A percentile compares a stretch with the other conserved stretches of the same genome.
These are phyloP conservation scores for Solanum commersonii DNA, from an alignment of 257 asterid genomes.

Conservation along the genomic window DNA sequence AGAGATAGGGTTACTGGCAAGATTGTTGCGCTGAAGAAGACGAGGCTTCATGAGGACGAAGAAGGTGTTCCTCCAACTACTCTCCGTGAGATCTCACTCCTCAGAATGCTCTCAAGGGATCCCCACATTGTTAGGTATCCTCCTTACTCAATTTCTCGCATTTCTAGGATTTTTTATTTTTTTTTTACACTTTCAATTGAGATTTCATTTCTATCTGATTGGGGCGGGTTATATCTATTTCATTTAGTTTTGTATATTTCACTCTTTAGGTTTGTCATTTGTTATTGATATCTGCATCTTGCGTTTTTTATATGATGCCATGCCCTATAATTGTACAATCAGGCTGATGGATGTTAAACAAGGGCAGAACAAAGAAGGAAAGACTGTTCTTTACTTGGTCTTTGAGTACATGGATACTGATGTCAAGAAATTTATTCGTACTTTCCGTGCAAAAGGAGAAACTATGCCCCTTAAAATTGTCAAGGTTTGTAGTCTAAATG, in stretches of 20 bases:
- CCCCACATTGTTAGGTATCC: conserved; percentile 68
- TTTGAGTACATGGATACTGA: conserved; percentile 96
- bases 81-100: conserved; percentile 85
- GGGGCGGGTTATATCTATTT: not conserved
- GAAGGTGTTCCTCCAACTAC: conserved; percentile 99
- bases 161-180: not conserved
- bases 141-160: not conserved
- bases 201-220: not conserved
- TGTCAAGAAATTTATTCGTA: conserved; percentile 75
- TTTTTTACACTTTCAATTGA: not conserved
- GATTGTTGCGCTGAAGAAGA: conserved; percentile 86
- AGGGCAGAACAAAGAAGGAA: conserved; percentile 84
- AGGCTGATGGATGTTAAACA: conserved; percentile 92
- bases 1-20: conserved; percentile 86
- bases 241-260: not conserved
- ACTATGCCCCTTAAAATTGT: conserved; percentile 33
- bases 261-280: not conserved
- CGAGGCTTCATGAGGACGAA: conserved; percentile 92
- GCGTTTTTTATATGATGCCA: not conserved
- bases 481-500: conserved; percentile 30
- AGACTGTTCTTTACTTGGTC: conserved; percentile 79
- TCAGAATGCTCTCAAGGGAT: conserved; percentile 87
- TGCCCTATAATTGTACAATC: not conserved
- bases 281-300: not conserved
- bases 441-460: conserved; percentile 47